Conservation (phyloP, 148 eudicot species). For the Talinum fruticosum region DNA sequence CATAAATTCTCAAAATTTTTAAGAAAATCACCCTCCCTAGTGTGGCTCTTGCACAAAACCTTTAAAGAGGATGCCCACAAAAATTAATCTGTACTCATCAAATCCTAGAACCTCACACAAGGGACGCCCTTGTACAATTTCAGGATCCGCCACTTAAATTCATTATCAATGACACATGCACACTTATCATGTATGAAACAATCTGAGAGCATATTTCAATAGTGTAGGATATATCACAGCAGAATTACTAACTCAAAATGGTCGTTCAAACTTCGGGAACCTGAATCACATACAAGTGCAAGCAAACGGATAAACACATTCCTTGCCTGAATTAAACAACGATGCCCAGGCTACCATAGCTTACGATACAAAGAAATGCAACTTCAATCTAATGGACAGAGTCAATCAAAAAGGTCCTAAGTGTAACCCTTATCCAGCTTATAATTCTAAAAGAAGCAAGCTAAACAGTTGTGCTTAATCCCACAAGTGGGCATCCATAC, state of each 20-base stretch:
- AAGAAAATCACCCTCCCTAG: too few species aligned
- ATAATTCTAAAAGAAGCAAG: background rate
- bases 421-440: background rate
- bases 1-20: too few species aligned
- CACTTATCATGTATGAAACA: background rate
- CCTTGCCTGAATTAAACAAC: background rate
- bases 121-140: too few species aligned
- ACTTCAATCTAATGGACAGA: background rate
- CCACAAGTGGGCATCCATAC: slow-evolving; percentile 30
- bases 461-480: background rate
- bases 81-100: too few species aligned
- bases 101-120: too few species aligned
- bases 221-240: background rate
- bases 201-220: background rate
- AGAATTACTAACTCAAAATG: background rate
- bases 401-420: background rate
- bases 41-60: too few species aligned
- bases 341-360: background rate
- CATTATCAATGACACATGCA: too few species aligned
- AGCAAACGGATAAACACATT: background rate
- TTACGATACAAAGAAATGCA: background rate
- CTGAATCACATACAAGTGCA: background rate
- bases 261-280: background rate
- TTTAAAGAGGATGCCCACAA: too few species aligned
- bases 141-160: too few species aligned